phyloP scores from a whole-genome alignment of 2,329 filamentous ascomycete genomes.

The Phaeoacremonium minimum region DNA sequence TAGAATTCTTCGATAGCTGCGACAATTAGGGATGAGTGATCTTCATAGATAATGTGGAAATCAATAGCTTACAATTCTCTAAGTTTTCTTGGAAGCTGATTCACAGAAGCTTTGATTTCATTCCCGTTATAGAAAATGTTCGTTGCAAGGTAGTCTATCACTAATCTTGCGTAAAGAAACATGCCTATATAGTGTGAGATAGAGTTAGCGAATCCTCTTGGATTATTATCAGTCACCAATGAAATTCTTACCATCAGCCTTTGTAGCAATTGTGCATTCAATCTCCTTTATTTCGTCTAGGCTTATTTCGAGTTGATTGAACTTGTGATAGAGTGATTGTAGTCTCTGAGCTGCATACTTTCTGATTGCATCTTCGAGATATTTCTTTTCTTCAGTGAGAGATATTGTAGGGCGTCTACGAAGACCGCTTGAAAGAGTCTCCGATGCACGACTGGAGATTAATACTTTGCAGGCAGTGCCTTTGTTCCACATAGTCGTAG shows the following conservation, averaged over 20 bases:
- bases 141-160: constrained; percentile 23
- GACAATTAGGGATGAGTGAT: background rate
- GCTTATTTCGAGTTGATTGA: constrained; percentile 11
- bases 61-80: constrained; percentile 19
- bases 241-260: constrained; percentile 18
- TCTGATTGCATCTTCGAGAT: constrained; percentile 12
- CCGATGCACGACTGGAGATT: constrained; percentile 17
- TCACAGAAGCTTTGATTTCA: constrained; percentile 17
- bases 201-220: too few relatives aligned
- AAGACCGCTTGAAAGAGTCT: too few relatives aligned
- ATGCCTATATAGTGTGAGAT: too few relatives aligned
- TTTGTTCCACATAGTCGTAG: constrained; percentile 2
- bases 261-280: constrained; percentile 11
- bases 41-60: background rate
- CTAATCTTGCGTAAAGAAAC: constrained; percentile 29
- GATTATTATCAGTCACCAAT: too few relatives aligned
- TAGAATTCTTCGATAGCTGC: constrained; percentile 24
- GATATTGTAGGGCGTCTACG: constrained; percentile 17
- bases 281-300: constrained; percentile 12
- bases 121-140: constrained; percentile 21
- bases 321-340: constrained; percentile 2
- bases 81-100: constrained; percentile 16
- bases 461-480: constrained; percentile 19
- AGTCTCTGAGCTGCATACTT: constrained; percentile 13
- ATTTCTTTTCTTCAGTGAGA: constrained; percentile 17